Evolutionary conservation across 108 stramenopile genomes (phyloP), one percentile per base, ranked within the genome.

Genomic region (Schizochytrium sp.): DNA sequence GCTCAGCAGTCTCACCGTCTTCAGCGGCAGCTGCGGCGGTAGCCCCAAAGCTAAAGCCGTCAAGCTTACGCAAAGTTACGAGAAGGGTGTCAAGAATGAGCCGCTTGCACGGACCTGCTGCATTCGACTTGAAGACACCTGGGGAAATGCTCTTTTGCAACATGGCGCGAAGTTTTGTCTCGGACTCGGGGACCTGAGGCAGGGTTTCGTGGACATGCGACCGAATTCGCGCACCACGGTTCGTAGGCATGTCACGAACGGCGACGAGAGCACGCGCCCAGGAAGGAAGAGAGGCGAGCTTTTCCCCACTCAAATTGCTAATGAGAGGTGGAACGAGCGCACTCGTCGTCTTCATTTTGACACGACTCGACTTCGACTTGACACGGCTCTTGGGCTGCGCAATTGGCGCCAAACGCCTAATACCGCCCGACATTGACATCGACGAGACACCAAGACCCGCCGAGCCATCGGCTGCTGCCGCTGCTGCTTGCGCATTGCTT

Each of bases 101-200:
- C 12, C 76, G 76, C 51, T 83, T 83, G 76, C 76, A 83, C n/a
- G 76, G 76, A 53, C 76, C 76, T 8, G 76, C 76, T 12, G 76
- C 76, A 23, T 83, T 83, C 19, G 76, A 83, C 51, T 83, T 83
- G 76, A 83, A 83, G 25, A 83, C 76, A 2, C 76, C 76, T 12
- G 76, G 51, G 2, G n/a, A 25, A 23, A 83, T 83, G 63, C 63
- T 69, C 34, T 41, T 28, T 69, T 69, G 63, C 34, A 69, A 23
- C 63, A 69, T 41, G 10, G 63, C 63, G 0, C 63, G 63, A 18
- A 83, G 76, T 45, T 47, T 53, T 12, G 51, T 53, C 28, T 53
- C n/a, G 4, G 51, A 19, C n/a, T 8, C 51, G 51, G 51, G 76
- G 28, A 83, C 51, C 25, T 47, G n/a, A 0, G 45, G 25, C 12